These are phyloP conservation scores for Penicillium nordicum DNA, from an alignment of 2,329 filamentous ascomycete species.

Conservation along the genomic window DNA sequence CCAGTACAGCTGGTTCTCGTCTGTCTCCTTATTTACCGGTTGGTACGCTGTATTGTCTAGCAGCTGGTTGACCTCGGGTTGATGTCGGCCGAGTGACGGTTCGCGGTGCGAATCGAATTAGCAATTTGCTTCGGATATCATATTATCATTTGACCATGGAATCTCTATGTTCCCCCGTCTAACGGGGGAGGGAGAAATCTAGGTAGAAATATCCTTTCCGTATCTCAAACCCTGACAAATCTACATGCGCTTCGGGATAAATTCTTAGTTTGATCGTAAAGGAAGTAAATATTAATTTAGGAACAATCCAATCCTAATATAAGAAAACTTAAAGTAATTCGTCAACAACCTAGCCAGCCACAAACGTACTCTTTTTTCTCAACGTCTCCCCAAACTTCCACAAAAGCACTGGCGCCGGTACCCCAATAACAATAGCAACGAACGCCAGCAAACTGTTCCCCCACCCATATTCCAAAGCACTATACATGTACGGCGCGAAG, in stretches of 20 bases:
- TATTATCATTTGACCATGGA: conserved; percentile 6
- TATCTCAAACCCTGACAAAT: neutral
- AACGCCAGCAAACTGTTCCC: conserved; percentile 43
- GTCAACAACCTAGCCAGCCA: conserved; percentile 34
- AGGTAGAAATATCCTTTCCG: neutral
- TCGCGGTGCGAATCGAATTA: neutral
- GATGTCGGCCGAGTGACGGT: neutral
- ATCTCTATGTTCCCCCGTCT: neutral
- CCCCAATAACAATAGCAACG: conserved; percentile 37
- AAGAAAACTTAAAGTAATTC: neutral
- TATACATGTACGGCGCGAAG: conserved; percentile 43
- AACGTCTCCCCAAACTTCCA: conserved; percentile 51
- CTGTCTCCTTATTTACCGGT: conserved; percentile 30
- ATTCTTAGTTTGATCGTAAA: neutral
- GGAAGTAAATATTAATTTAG: neutral
- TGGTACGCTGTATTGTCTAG: conserved; percentile 85
- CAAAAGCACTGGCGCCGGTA: conserved; percentile 51
- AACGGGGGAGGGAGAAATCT: neutral
- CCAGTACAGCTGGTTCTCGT: conserved; percentile 52
- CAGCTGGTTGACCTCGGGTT: conserved; percentile 40
- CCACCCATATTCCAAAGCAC: conserved; percentile 39
- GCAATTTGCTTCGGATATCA: neutral
- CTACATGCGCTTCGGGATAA: neutral
- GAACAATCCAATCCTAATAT: too few species aligned
- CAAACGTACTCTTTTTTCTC: conserved; percentile 49